Evolutionary conservation across 2,329 filamentous ascomycete genomes (phyloP).

Genomic region (Diatrype stigma): DNA sequence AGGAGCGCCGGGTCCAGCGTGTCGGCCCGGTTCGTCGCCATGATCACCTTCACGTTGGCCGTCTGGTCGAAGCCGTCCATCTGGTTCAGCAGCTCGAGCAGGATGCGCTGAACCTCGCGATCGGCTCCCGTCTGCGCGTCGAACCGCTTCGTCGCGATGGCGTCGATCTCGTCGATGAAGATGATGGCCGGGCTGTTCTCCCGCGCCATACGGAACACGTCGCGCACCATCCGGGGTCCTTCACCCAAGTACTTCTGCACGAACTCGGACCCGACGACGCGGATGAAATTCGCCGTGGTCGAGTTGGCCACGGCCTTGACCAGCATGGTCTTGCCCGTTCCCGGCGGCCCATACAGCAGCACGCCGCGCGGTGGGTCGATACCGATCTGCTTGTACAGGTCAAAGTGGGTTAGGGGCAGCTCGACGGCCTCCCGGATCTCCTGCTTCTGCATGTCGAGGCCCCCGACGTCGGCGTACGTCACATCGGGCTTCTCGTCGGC

Average conservation of each 20-base stretch:
- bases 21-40: constrained; percentile 98
- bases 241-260: constrained; percentile 99
- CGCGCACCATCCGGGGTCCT: constrained; percentile 96
- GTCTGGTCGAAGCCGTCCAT: constrained; percentile 99
- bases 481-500: constrained; percentile 97
- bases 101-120: constrained; percentile 95
- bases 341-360: constrained; percentile 90
- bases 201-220: constrained; percentile 97
- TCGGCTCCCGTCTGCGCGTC: constrained; percentile 98
- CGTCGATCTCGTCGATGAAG: constrained; percentile 99
- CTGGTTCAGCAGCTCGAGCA: constrained; percentile 95
- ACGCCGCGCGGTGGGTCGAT: constrained; percentile 97
- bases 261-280: constrained; percentile 96
- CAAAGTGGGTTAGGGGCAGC: constrained; percentile 93
- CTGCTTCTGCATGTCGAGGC: constrained; percentile 99
- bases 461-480: constrained; percentile 95
- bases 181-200: constrained; percentile 98
- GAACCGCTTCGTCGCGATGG: constrained; percentile 98
- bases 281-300: constrained; percentile 96
- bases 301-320: constrained; percentile 98
- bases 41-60: constrained; percentile 99
- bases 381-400: constrained; percentile 98
- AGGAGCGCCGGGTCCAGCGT: constrained; percentile 93
- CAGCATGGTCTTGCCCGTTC: constrained; percentile 83
- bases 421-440: constrained; percentile 98